Conservation (phyloP, 2,329 filamentous ascomycete species). For the Cercospora sp. region DNA sequence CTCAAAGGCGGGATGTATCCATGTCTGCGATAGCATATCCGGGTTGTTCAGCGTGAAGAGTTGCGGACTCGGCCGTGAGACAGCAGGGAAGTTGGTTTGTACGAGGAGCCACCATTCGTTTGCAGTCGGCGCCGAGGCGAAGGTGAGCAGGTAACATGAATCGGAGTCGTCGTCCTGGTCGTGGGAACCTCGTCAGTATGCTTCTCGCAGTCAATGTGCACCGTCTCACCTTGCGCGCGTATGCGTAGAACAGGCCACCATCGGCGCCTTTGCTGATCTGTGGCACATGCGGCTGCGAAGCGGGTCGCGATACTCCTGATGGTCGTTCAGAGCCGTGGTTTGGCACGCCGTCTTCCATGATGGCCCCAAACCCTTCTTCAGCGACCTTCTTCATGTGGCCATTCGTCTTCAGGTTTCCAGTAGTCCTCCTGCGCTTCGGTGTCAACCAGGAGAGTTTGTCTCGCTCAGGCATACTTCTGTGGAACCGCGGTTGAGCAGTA, state of each 20-base stretch:
- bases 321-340: slow-evolving; percentile 14
- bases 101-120: slow-evolving; percentile 39
- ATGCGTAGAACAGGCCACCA: slow-evolving; percentile 35
- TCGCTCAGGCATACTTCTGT: slow-evolving; percentile 10
- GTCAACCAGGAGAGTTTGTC: slow-evolving; percentile 30
- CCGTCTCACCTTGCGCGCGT: slow-evolving; percentile 30
- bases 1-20: slow-evolving; percentile 34
- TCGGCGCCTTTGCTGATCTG: slow-evolving; percentile 17
- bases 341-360: slow-evolving; percentile 16
- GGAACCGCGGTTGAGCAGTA: neutral
- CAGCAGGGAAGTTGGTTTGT: slow-evolving; percentile 34
- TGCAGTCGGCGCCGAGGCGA: slow-evolving; percentile 34
- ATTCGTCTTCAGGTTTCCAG: slow-evolving; percentile 28
- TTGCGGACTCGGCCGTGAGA: slow-evolving; percentile 34
- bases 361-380: slow-evolving; percentile 2
- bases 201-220: neutral
- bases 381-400: slow-evolving; percentile 17
- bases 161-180: slow-evolving; percentile 29
- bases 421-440: slow-evolving; percentile 33
- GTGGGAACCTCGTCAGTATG: neutral
- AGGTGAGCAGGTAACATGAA: slow-evolving; percentile 38
- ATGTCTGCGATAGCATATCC: slow-evolving; percentile 32
- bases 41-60: slow-evolving; percentile 38
- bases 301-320: slow-evolving; percentile 4
- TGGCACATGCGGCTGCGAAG: slow-evolving; percentile 17